Conservation (phyloP, 768 basidiomycete genomes). For the Agaricus blazei region DNA sequence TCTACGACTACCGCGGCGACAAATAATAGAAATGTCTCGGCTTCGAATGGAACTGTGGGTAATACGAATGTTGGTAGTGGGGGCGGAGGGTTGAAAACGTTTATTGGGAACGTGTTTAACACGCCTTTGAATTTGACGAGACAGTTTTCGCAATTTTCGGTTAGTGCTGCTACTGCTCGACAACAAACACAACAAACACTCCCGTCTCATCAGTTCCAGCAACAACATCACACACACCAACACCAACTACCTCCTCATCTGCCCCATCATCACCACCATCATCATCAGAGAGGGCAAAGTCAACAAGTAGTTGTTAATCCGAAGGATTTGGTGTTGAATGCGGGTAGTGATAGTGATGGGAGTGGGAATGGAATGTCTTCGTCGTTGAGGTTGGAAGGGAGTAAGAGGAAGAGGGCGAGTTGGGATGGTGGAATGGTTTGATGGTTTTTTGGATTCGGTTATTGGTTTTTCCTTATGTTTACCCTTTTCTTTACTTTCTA, state of each 20-base stretch:
- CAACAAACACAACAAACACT: not conserved
- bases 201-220: no score
- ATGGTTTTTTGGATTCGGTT: not conserved
- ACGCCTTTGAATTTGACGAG: slow-evolving; percentile 4
- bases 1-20: no score
- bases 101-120: not conserved
- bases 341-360: not conserved
- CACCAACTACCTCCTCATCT: no score
- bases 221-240: no score
- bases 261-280: slow-evolving; percentile 7
- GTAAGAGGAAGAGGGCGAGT: slow-evolving; percentile 36
- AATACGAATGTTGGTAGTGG: not conserved
- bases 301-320: slow-evolving; percentile 29
- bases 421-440: slow-evolving; percentile 30
- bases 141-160: slow-evolving; percentile 6
- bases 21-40: not conserved
- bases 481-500: not conserved
- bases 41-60: not conserved
- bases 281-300: slow-evolving; percentile 36
- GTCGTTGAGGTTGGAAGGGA: slow-evolving; percentile 17
- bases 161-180: not conserved
- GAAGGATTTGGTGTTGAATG: slow-evolving; percentile 26
- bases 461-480: not conserved
- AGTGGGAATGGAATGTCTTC: not conserved
- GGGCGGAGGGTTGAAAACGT: slow-evolving; percentile 3